Evolutionary conservation across 331 rosid genomes (phyloP).

Genomic region (Cucumis variabilis): DNA sequence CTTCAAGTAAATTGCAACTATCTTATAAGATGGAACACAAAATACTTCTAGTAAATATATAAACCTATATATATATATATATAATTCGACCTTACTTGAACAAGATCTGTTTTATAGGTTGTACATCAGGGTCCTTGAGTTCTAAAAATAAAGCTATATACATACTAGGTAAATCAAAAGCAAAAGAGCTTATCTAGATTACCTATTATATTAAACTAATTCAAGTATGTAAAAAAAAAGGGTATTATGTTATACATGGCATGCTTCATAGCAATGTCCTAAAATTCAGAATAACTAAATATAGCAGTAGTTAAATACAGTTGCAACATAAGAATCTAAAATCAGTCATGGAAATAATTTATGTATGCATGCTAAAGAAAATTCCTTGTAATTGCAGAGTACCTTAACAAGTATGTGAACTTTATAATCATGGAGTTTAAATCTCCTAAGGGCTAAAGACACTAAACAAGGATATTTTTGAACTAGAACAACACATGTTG

Average conservation of each 20-base stretch:
- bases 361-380: neutral
- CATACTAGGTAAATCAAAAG: neutral
- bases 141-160: too few relatives aligned
- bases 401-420: slow-evolving; percentile 94
- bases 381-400: slow-evolving; percentile 32
- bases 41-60: slow-evolving; percentile 1
- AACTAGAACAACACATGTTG: slow-evolving; percentile 77
- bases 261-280: neutral
- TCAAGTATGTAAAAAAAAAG: neutral
- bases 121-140: too few relatives aligned
- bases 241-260: slow-evolving; percentile 8
- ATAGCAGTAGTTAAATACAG: neutral
- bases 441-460: slow-evolving; percentile 94
- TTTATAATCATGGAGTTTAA: slow-evolving; percentile 90
- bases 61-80: too few relatives aligned
- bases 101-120: too few relatives aligned
- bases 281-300: neutral
- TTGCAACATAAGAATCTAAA: slow-evolving; percentile 19
- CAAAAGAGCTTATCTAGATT: slow-evolving; percentile 1
- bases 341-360: neutral
- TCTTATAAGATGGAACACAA: neutral
- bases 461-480: slow-evolving; percentile 73
- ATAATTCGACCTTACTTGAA: neutral
- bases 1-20: neutral
- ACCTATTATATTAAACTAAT: neutral